These are phyloP conservation scores for Mycena latifolia DNA, from an alignment of 768 basidiomycete species.

Conservation along the genomic window DNA sequence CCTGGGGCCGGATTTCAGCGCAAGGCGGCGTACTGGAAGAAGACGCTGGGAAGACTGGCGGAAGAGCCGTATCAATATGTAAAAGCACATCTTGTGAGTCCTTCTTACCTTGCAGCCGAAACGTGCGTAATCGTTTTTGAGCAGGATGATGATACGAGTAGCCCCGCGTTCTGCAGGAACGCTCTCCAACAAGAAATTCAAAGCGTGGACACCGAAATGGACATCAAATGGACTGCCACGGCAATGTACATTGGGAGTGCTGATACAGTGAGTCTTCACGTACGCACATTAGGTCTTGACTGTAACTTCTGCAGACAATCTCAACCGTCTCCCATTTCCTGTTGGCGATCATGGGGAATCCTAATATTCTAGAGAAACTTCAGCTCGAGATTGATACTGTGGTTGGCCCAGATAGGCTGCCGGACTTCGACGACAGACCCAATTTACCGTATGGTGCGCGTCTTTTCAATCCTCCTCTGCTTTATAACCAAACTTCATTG, in stretches of 20 bases:
- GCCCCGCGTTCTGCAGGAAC: neutral
- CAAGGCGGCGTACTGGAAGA: neutral
- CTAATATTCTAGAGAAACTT: constrained; percentile 37
- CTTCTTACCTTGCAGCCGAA: neutral
- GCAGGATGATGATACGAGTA: neutral
- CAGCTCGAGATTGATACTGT: constrained; percentile 43
- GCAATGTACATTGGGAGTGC: neutral
- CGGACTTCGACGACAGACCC: constrained; percentile 30
- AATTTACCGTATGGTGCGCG: constrained; percentile 35
- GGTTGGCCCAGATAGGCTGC: constrained; percentile 37
- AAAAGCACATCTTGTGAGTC: too few species aligned
- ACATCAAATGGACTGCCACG: neutral
- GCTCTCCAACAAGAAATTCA: neutral
- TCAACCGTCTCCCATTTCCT: constrained; percentile 29
- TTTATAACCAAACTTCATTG: too few species aligned
- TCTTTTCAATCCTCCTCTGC: too few species aligned
- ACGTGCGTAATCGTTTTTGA: neutral
- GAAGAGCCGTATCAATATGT: neutral
- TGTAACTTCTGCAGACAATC: neutral
- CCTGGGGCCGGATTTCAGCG: constrained; percentile 36
- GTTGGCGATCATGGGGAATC: constrained; percentile 42
- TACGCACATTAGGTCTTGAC: neutral
- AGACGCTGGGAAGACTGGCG: too few species aligned
- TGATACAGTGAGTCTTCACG: neutral
- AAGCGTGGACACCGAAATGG: neutral